Evolutionary conservation across 2,329 filamentous ascomycete species (phyloP), one percentile per base, ranked within the genome.

Genomic region (Myriangium duriaei): DNA sequence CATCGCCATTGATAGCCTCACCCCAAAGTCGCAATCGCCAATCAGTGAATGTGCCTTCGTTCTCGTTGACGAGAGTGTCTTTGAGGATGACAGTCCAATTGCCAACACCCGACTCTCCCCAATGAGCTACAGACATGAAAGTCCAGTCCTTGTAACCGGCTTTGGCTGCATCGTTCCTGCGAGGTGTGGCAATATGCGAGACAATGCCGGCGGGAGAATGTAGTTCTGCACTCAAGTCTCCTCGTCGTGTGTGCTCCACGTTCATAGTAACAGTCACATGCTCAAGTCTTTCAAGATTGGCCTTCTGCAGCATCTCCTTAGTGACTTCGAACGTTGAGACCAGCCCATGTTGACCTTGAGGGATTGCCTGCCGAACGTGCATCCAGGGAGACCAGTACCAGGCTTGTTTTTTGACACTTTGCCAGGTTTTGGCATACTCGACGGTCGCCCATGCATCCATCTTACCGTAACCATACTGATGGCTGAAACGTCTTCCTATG

Each of bases 221-320:
- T 32, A 98, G 67, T 53, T 98, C 91, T 26, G 93, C 88, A 53
- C 84, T 94, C 16, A 98, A 59, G 56, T 98, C 91, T 40, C 91
- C 91, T 47, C 91, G 80, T 42, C 81, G 79, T 2, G 73, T 77
- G 55, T 98, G 91, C 39, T 83, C 74, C 15, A 95, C 72, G 52
- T 98, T 98, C 87, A 98, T 98, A 2, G 88, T 96, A 24, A 98
- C 74, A 1, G 88, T 96, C 24, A 98, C 83, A 61, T 98, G 91
- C 64, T 98, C 91, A 16, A 98, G 55, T 11, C 82, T 76, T 51
- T 78, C 84, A 11, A 98, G 58, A 54, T 98, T 98, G 48, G 84
- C 84, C 14, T 76, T 61, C 52, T 79, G 74, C 41, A 96, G 65
- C 74, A 87, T 85, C 13, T 86, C 76, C 38, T 75, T 60, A 0